Evolutionary conservation across 805 yeast genomes (phyloP).

Genomic region (Hyphopichia homilentoma): DNA sequence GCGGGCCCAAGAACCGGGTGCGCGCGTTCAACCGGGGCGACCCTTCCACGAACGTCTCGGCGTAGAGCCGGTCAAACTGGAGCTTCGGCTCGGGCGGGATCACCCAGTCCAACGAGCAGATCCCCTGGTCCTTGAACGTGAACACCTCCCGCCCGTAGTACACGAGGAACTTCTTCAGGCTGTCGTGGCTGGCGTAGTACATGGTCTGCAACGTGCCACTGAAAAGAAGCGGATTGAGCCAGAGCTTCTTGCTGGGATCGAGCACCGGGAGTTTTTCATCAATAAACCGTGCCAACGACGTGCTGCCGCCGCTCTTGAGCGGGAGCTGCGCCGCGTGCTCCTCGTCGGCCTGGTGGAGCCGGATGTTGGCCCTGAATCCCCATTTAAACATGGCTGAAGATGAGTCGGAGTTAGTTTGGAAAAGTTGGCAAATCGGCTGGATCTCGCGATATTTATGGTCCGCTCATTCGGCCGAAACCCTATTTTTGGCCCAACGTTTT

Average conservation of each 20-base stretch:
- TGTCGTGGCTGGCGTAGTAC: slow-evolving; percentile 55
- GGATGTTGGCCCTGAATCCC: slow-evolving; percentile 36
- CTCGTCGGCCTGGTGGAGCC: slow-evolving; percentile 17
- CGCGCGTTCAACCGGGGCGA: slow-evolving; percentile 43
- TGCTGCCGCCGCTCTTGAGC: slow-evolving; percentile 4
- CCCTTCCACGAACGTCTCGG: slow-evolving; percentile 29
- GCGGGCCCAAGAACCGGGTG: slow-evolving; percentile 48
- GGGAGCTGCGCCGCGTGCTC: slow-evolving; percentile 14
- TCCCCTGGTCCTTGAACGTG: slow-evolving; percentile 61
- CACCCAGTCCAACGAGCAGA: slow-evolving; percentile 72
- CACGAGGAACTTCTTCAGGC: slow-evolving; percentile 48
- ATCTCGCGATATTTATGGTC: too few relatives aligned
- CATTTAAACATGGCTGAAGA: slow-evolving; percentile 25
- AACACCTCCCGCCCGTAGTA: slow-evolving; percentile 73
- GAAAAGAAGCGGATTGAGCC: slow-evolving; percentile 60
- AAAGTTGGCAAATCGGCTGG: too few relatives aligned
- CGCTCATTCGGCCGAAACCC: too few relatives aligned
- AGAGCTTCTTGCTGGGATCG: slow-evolving; percentile 33
- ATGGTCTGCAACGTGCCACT: slow-evolving; percentile 79
- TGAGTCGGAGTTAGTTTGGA: too few relatives aligned
- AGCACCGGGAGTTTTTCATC: slow-evolving; percentile 14
- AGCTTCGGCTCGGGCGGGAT: slow-evolving; percentile 34
- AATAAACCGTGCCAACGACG: slow-evolving; percentile 13
- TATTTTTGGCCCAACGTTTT: too few relatives aligned
- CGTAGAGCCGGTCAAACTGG: slow-evolving; percentile 19